These are phyloP conservation scores for Clohesyomyces aquaticus DNA, from an alignment of 495 filamentous ascomycete genomes.

Conservation along the genomic window DNA sequence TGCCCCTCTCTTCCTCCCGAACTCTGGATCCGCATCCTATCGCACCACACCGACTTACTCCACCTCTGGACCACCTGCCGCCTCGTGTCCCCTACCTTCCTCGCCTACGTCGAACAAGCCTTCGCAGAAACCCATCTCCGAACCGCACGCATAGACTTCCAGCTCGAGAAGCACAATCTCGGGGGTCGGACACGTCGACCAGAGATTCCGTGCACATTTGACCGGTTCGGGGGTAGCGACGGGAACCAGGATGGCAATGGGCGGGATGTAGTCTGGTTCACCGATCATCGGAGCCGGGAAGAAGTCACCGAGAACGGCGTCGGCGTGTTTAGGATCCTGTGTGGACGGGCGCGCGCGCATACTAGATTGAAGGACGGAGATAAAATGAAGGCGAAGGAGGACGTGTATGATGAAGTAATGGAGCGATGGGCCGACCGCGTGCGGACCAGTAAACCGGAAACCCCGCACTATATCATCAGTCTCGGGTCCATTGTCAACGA, in stretches of 20 bases:
- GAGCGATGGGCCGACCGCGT: slow-evolving; percentile 26
- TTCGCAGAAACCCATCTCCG: slow-evolving; percentile 27
- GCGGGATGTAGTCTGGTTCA: slow-evolving; percentile 12
- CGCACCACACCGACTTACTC: slow-evolving; percentile 23
- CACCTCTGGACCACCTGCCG: slow-evolving; percentile 40
- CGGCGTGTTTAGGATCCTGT: no score
- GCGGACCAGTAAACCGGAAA: slow-evolving; percentile 8
- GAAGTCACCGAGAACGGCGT: slow-evolving; percentile 4
- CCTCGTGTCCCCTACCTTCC: slow-evolving; percentile 28
- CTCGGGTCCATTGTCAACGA: slow-evolving; percentile 31
- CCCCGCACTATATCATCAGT: slow-evolving; percentile 26
- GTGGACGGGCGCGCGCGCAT: no score
- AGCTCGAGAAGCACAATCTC: slow-evolving; percentile 34
- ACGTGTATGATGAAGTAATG: slow-evolving; percentile 3
- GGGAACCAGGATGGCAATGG: neutral
- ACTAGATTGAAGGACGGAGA: no score
- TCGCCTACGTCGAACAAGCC: slow-evolving; percentile 32
- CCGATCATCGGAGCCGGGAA: slow-evolving; percentile 4
- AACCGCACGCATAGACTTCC: slow-evolving; percentile 20
- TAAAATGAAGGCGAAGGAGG: neutral
- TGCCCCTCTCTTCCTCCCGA: slow-evolving; percentile 37
- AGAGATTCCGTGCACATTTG: slow-evolving; percentile 15
- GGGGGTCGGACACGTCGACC: slow-evolving; percentile 27
- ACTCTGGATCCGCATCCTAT: slow-evolving; percentile 38
- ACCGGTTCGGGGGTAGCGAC: neutral